phyloP scores from a whole-genome alignment of 371 early-diverging fungal species.

The Mucor piriformis region DNA sequence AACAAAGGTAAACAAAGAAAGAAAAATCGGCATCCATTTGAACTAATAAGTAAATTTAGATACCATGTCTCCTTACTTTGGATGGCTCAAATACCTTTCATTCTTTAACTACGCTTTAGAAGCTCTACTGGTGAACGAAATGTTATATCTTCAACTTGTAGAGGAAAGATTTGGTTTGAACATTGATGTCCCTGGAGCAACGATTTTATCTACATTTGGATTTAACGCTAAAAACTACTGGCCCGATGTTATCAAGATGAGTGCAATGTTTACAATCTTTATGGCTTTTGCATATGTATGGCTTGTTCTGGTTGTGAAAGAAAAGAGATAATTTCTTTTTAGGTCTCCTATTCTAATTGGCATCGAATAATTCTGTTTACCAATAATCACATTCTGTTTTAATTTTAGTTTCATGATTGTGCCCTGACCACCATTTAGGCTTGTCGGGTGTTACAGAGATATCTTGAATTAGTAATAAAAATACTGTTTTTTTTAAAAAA shows the following conservation, averaged over 20 bases:
- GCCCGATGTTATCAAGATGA: conserved; percentile 75
- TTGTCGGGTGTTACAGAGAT: not conserved
- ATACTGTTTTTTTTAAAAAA: not conserved
- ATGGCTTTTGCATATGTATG: conserved; percentile 75
- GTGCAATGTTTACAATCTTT: conserved; percentile 62
- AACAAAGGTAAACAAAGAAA: conserved; percentile 57
- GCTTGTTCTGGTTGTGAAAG: conserved; percentile 85
- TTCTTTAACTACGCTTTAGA: conserved; percentile 92
- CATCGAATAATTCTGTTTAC: not conserved
- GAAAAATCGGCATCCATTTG: not conserved
- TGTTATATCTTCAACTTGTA: conserved; percentile 73
- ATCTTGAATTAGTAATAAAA: not conserved
- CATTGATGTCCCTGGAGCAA: conserved; percentile 87
- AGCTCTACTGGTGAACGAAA: conserved; percentile 86
- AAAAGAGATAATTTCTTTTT: conserved; percentile 60
- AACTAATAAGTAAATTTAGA: conserved; percentile 35
- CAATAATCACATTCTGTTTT: not conserved
- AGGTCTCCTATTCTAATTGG: not conserved
- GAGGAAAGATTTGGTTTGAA: conserved; percentile 82
- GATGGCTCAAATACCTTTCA: conserved; percentile 82
- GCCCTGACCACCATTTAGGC: not conserved
- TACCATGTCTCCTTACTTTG: conserved; percentile 74
- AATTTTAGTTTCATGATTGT: not conserved
- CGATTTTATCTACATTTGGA: conserved; percentile 88
- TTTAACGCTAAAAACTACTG: conserved; percentile 86